Percentiles rank a stretch among this genome's conserved stretches.
phyloP scores from a whole-genome alignment of 148 eudicot genomes.

The Rheum nobile region DNA sequence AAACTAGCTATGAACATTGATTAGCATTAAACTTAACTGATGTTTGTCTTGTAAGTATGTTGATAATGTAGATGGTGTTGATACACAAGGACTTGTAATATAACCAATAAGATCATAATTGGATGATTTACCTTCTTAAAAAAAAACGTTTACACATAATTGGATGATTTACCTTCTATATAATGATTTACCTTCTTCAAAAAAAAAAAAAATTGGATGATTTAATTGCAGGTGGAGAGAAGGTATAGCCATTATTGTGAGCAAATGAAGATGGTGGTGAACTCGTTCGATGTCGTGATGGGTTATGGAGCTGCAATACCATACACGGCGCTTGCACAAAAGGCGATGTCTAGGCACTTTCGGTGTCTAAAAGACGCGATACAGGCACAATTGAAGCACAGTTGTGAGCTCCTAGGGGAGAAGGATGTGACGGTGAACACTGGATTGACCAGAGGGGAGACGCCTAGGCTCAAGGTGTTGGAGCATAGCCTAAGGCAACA shows the following conservation, averaged over 20 bases:
- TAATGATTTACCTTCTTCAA: too few species aligned
- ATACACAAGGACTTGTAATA: too few species aligned
- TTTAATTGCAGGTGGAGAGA: slow-evolving; percentile 54
- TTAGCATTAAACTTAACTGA: background rate
- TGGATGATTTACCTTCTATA: too few species aligned
- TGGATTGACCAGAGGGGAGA: slow-evolving; percentile 87
- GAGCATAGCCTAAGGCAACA: slow-evolving; percentile 90
- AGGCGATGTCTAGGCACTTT: slow-evolving; percentile 95
- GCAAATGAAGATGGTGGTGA: slow-evolving; percentile 98
- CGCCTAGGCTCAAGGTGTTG: slow-evolving; percentile 66
- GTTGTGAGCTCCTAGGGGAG: slow-evolving; percentile 75
- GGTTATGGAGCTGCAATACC: slow-evolving; percentile 83
- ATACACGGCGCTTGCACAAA: slow-evolving; percentile 79
- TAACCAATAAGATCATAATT: too few species aligned
- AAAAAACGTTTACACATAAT: too few species aligned
- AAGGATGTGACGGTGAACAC: slow-evolving; percentile 55
- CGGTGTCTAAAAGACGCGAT: slow-evolving; percentile 81
- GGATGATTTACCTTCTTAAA: too few species aligned
- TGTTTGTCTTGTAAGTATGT: background rate
- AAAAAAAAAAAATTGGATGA: background rate
- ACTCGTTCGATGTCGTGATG: slow-evolving; percentile 81
- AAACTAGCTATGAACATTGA: background rate
- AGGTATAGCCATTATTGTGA: slow-evolving; percentile 88
- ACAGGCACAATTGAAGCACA: slow-evolving; percentile 52
- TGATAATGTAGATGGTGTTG: too few species aligned